Conservation (phyloP, 192 early-diverging fungal genomes). For the Backusella australiensis region DNA sequence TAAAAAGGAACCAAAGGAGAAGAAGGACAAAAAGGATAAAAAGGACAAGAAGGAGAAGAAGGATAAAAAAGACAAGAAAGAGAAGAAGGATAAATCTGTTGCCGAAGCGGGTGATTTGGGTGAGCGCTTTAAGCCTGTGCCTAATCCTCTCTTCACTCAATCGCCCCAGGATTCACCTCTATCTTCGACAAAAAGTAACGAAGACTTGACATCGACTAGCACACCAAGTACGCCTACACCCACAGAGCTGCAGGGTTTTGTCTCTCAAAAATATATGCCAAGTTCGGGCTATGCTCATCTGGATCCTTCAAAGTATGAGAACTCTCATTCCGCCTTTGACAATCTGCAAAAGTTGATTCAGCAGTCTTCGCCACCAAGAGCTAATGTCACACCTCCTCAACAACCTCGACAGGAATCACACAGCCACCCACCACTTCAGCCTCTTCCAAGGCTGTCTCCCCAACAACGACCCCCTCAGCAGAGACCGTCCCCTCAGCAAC, state of each 20-base stretch:
- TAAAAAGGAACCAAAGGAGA: not conserved
- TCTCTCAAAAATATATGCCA: not conserved
- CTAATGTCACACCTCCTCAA: not conserved
- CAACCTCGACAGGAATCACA: not conserved
- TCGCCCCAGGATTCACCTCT: not conserved
- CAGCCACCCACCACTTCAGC: not conserved
- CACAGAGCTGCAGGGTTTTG: slow-evolving; percentile 7
- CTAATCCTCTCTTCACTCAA: slow-evolving; percentile 7
- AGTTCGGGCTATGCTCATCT: slow-evolving; percentile 9
- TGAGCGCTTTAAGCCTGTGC: not conserved
- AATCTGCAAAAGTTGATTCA: not conserved
- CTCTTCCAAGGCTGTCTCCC: not conserved
- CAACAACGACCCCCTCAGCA: not conserved
- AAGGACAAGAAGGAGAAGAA: not conserved
- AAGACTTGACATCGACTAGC: not conserved
- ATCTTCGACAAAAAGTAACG: not conserved
- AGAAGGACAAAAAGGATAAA: slow-evolving; percentile 14
- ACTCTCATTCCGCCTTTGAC: slow-evolving; percentile 7
- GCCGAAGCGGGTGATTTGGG: not conserved
- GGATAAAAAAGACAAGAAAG: not conserved
- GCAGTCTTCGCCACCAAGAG: not conserved
- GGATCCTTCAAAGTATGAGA: slow-evolving; percentile 6
- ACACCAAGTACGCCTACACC: not conserved
- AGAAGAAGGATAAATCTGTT: not conserved
- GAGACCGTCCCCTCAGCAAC: not conserved